Evolutionary conservation across 148 eudicot species (phyloP), one percentile per base, ranked within the genome.

Genomic region (Diospyros kaki): DNA sequence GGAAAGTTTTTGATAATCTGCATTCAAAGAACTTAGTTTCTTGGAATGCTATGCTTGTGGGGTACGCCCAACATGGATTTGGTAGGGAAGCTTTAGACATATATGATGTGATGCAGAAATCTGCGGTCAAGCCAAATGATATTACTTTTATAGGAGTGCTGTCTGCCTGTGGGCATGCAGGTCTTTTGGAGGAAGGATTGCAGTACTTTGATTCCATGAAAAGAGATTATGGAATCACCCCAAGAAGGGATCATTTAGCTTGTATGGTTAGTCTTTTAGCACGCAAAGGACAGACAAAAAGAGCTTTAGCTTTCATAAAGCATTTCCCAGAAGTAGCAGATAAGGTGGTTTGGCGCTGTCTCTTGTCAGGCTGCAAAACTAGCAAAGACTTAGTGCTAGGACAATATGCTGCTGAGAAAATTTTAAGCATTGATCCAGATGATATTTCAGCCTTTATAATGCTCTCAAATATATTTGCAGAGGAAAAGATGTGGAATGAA

Each of bases 261-360:
- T 84, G 85, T 68, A 45, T 82, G 55, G 87, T 84, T 38, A 73
- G 61, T 68, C 28, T 79, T 51, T 84, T 79, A 77, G 76, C 75
- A 0, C 84, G 83, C 3, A 81, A 74, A 43, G 85, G 87, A 40
- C 63, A 69, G 64, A 81, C 72, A 43, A 67, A 66, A 70, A 64
- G 43, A 73, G 87, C 87, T 9, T 81, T 73, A 55, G 75, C 79
- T 58, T 81, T 84, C 71, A 76, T 84, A 43, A 55, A 9, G 42
- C 53, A 46, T 50, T 79, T 48, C 76, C 71, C 66, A 17, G 40
- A 58, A 38, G 69, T 72, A 28, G 77, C 82, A 8, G 81, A 73
- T 73, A 84, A 79, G 69, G 87, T 84, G 42, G 87, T 81, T 52
- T 84, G 87, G 87, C 77, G 87, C 41, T 75, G 83, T 74, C 84